Evolutionary conservation across 768 basidiomycete genomes (phyloP).

Genomic region (Austroboletus festivus): DNA sequence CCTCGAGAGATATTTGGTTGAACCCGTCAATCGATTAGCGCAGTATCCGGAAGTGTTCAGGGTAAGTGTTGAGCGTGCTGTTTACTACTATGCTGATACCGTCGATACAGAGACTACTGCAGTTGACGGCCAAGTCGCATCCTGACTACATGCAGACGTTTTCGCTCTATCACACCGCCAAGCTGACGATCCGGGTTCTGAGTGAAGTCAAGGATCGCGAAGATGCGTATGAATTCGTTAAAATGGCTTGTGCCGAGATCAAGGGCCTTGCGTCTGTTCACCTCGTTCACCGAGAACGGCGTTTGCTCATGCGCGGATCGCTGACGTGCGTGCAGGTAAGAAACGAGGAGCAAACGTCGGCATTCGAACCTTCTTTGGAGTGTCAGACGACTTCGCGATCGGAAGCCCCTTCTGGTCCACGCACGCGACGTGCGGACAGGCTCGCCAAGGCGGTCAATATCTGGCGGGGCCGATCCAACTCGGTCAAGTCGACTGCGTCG

Average conservation of each 20-base stretch:
- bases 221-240: slow-evolving; percentile 79
- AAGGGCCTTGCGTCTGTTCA: slow-evolving; percentile 50
- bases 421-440: slow-evolving; percentile 19
- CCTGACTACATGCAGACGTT: slow-evolving; percentile 68
- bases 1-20: slow-evolving; percentile 64
- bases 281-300: slow-evolving; percentile 70
- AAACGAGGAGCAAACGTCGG: slow-evolving; percentile 23
- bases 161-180: slow-evolving; percentile 61
- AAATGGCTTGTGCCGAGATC: slow-evolving; percentile 56
- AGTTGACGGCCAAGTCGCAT: slow-evolving; percentile 67
- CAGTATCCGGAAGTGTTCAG: slow-evolving; percentile 72
- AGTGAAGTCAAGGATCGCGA: slow-evolving; percentile 84
- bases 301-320: slow-evolving; percentile 66
- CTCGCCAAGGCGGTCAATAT: slow-evolving; percentile 42
- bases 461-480: slow-evolving; percentile 47
- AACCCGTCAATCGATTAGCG: slow-evolving; percentile 71
- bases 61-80: slow-evolving; percentile 42
- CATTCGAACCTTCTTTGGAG: neutral
- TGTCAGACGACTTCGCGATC: neutral
- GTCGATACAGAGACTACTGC: slow-evolving; percentile 56
- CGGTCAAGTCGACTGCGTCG: slow-evolving; percentile 28
- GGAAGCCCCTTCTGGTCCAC: neutral
- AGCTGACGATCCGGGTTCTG: slow-evolving; percentile 71
- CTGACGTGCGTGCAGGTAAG: slow-evolving; percentile 43
- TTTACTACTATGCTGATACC: slow-evolving; percentile 3